Base-by-base conservation (phyloP, 2,329 filamentous ascomycete genomes). In the Aspergillus oerlinghausenensis region DNA sequence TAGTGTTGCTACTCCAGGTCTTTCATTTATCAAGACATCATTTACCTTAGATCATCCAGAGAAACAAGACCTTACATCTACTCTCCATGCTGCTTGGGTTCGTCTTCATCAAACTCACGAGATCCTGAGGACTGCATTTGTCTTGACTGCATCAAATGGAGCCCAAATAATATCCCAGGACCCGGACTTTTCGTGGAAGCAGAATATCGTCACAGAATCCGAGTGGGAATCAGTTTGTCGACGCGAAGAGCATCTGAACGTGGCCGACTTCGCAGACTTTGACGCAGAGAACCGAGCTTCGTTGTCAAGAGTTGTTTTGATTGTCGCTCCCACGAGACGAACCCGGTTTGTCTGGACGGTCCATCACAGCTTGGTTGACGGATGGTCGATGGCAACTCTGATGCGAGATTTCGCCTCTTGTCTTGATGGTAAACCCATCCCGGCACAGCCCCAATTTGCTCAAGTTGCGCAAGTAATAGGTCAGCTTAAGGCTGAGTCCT, bases 351-450 rank as follows among this genome's bases (percentile, higher is more conserved):
- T 72, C 21, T 73, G 70, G 71, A 51, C 56, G 3, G 59, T 72
- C 9, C 72, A 74, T 54, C 72, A 74, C 56, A 63, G 64, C 9
- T 60, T 72, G 3, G 64, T 74, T 17, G 71, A 74, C 61, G 72
- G 70, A 1, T 65, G 58, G 10, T 73, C 72, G 0, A 57, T 56
- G 17, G 43, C 51, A 11, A 50, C 67, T 17, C 19, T 72, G 2
- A 57, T 62, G 9, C 25, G 55, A 3, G 67, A 69, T 49, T 51
- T 70, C 32, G 51, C 55, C 17, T 42, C 51, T 25, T 53, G 51
- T n/a, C 45, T 67, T 23, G 14, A 50, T n/a, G 59, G 60, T 19
- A 26, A 55, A 29, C 28, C 48, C 7, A 52, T 63, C 23, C 25
- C 42, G 2, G n/a, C 45, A 9, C 42, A 26, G 6, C 35, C 45